Base-by-base conservation (phyloP, 371 early-diverging fungal species). In the Mucor plumbeus region DNA sequence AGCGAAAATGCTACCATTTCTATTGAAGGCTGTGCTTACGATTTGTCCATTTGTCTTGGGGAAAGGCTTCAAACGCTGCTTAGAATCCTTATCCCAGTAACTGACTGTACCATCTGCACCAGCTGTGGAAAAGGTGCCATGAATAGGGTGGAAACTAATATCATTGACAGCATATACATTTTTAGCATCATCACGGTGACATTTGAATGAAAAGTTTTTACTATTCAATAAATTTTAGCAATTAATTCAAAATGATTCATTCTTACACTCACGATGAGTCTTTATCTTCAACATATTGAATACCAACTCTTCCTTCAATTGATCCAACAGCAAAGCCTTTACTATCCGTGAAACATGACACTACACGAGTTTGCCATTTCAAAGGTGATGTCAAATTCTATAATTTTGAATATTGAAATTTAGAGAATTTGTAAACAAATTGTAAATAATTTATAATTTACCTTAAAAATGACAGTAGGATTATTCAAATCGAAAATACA, bases 51-150 rank as follows among this genome's bases (percentile, higher is more conserved):
- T 86, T 35, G 83, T 74, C 53, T 85, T 85, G 48, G 71, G 61
- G 71, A 91, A 87, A 9, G 83, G 72, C 79, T 95, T 94, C 61
- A 97, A 84, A 63, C 94, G 90, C 64, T 91, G 91, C 81, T 92
- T 92, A 21, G 93, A 90, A 72, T 94, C 96, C 79, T 95, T 96
- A 82, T 99, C 97, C 97, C 97, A 99, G 75, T 96, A 94, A 50
- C 88, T 85, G 68, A 97, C 88, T 8, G 88, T 85, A 17, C 99
- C 99, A 77, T 99, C 99, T 4, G 93, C 82, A 8, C 98, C 99
- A 11, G 91, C 92, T 14, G 98, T 96, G 0, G 92, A 88, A 73
- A 99, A 92, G 4, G 97, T 95, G 39, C 96, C 96, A 71, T 89
- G 89, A 10, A 85, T 73, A 7, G 95, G 95, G 73, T 97, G 97